phyloP scores from a whole-genome alignment of 2,329 filamentous ascomycete genomes.

The Apiospora aurea region DNA sequence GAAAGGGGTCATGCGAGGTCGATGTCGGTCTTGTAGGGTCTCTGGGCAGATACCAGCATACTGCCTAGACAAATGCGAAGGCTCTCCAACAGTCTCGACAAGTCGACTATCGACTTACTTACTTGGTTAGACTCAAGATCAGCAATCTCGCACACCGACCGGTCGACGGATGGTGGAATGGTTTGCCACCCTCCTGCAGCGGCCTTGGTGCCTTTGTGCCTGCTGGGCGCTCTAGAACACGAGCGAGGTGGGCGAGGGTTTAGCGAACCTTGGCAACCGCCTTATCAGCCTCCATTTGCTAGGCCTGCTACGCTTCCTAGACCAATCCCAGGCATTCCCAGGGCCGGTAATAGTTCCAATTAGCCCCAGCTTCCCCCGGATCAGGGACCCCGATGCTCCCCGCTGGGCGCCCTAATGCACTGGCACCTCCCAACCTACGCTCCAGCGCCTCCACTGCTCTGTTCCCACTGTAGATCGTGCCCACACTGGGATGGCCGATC shows the following conservation, averaged over 20 bases:
- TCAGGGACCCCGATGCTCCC: not conserved
- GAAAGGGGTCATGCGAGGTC: no score
- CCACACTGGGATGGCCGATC: not conserved
- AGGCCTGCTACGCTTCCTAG: not conserved
- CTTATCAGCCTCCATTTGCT: not conserved
- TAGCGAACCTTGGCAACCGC: not conserved
- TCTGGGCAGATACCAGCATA: no score
- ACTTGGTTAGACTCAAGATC: not conserved
- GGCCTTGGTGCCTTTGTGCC: not conserved
- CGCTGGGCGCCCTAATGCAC: not conserved
- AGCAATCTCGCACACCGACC: not conserved
- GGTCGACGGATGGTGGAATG: not conserved
- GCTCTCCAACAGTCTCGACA: no score
- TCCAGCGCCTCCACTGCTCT: not conserved
- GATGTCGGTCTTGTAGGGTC: not conserved
- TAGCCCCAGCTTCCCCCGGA: not conserved
- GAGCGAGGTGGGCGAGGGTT: not conserved
- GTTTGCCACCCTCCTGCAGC: not conserved
- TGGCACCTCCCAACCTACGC: not conserved
- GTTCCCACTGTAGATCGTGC: not conserved
- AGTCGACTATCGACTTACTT: no score
- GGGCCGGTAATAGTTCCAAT: not conserved
- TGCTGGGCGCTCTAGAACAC: slow-evolving; percentile 1
- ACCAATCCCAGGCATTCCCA: not conserved
- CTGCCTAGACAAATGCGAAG: no score